Percentiles rank a stretch among this genome's conserved stretches.
Evolutionary conservation across 2,329 filamentous ascomycete genomes (phyloP).

Genomic region (Fusarium nisikadoi): DNA sequence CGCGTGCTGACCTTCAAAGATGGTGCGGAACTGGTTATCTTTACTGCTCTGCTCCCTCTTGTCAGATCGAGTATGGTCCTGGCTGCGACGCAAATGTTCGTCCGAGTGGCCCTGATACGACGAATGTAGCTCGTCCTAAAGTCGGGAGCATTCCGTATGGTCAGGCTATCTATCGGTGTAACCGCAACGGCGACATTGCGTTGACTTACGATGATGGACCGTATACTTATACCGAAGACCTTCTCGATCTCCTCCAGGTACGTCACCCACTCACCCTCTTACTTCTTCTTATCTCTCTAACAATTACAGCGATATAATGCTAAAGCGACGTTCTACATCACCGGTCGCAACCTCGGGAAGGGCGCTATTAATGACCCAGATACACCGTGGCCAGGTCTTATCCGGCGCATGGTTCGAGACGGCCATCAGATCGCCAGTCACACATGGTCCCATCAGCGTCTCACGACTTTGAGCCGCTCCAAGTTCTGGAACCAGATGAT

Average conservation of each 20-base stretch:
- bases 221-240: slow-evolving; percentile 53
- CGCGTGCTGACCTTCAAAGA: slow-evolving; percentile 43
- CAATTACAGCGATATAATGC: slow-evolving; percentile 45
- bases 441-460: slow-evolving; percentile 59
- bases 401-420: slow-evolving; percentile 59
- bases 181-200: slow-evolving; percentile 51
- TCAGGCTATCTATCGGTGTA: slow-evolving; percentile 58
- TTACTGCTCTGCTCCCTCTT: slow-evolving; percentile 71
- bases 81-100: slow-evolving; percentile 69
- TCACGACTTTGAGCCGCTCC: slow-evolving; percentile 49
- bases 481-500: slow-evolving; percentile 54
- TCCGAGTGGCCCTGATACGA: slow-evolving; percentile 63
- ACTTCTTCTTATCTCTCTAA: not conserved
- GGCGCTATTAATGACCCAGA: slow-evolving; percentile 54
- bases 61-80: slow-evolving; percentile 69
- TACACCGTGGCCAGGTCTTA: slow-evolving; percentile 49
- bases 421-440: slow-evolving; percentile 71
- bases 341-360: slow-evolving; percentile 52
- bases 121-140: slow-evolving; percentile 61
- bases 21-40: slow-evolving; percentile 65
- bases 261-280: not conserved
- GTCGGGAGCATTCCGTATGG: slow-evolving; percentile 67
- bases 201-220: slow-evolving; percentile 61
- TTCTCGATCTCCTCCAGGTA: slow-evolving; percentile 53
- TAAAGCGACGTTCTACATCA: slow-evolving; percentile 54